Percentiles rank a stretch among this genome's conserved stretches.
Evolutionary conservation across 768 basidiomycete species (phyloP).

Genomic region (Russula compacta): DNA sequence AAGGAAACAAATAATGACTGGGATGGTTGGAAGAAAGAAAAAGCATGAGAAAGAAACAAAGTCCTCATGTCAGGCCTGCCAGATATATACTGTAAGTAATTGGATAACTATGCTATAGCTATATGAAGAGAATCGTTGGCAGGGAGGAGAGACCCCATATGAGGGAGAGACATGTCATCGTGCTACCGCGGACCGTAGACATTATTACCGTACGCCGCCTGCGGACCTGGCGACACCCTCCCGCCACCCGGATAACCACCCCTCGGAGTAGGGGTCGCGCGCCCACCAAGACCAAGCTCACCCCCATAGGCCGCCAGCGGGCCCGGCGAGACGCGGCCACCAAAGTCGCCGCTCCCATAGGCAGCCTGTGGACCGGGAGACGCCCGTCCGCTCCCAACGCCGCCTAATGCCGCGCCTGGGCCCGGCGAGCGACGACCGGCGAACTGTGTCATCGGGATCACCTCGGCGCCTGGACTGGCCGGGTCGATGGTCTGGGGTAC

Average conservation of each 20-base stretch:
- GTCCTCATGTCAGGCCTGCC: background rate
- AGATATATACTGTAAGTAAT: background rate
- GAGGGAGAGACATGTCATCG: background rate
- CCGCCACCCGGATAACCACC: slow-evolving; percentile 22
- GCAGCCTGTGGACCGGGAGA: slow-evolving; percentile 3
- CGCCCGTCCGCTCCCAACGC: slow-evolving; percentile 6
- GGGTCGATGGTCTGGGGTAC: slow-evolving; percentile 56
- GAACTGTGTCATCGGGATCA: slow-evolving; percentile 69
- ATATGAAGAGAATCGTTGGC: background rate
- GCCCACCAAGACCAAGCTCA: slow-evolving; percentile 9
- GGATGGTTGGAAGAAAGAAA: too few species aligned
- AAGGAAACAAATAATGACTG: too few species aligned
- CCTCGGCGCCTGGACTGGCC: slow-evolving; percentile 33
- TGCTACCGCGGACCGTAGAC: slow-evolving; percentile 17
- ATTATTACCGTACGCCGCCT: slow-evolving; percentile 33
- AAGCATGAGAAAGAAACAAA: background rate
- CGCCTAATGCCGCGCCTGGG: slow-evolving; percentile 20
- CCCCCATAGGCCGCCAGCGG: slow-evolving; percentile 12
- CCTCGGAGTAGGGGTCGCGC: background rate
- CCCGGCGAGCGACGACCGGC: slow-evolving; percentile 24
- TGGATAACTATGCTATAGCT: background rate
- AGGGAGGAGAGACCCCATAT: too few species aligned
- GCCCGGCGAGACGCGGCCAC: slow-evolving; percentile 13
- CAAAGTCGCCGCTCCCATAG: background rate
- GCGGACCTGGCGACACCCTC: slow-evolving; percentile 39